Evolutionary conservation across 2,329 filamentous ascomycete species (phyloP).

Genomic region (Mycosphaerella sp.): DNA sequence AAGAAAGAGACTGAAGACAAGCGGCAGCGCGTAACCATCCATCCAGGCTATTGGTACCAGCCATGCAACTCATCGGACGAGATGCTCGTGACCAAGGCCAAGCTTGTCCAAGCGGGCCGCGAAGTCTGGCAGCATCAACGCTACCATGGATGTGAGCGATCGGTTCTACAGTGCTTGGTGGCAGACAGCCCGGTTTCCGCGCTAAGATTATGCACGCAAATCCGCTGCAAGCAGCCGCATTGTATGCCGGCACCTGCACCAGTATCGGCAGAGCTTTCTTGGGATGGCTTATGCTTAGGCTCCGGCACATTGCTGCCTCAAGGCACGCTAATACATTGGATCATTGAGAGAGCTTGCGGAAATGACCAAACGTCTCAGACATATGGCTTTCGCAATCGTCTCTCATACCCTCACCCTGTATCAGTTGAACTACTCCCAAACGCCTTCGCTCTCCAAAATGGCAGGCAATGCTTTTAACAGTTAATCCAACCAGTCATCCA

Average conservation of each 20-base stretch:
- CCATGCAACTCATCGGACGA: slow-evolving; percentile 27
- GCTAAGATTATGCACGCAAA: no score
- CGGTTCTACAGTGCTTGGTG: background rate
- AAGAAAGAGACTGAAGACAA: slow-evolving; percentile 6
- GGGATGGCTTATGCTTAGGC: background rate
- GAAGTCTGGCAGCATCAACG: slow-evolving; percentile 9
- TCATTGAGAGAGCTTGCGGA: no score
- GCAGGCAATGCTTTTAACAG: background rate
- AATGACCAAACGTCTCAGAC: background rate
- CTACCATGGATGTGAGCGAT: slow-evolving; percentile 6
- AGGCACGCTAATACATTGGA: background rate
- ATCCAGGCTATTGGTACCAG: slow-evolving; percentile 24
- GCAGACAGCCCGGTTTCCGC: no score
- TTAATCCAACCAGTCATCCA: background rate
- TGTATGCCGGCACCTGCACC: no score
- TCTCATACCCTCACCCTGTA: background rate
- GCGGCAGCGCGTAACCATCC: slow-evolving; percentile 12
- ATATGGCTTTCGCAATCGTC: background rate
- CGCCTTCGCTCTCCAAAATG: slow-evolving; percentile 5
- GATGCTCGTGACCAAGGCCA: slow-evolving; percentile 31
- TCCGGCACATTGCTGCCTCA: background rate
- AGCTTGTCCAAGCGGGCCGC: slow-evolving; percentile 26
- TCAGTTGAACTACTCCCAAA: background rate
- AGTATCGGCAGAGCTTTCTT: no score
- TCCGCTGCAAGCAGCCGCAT: no score